Evolutionary conservation across 192 early-diverging fungal genomes (phyloP).

Genomic region (Coemansia sp.): DNA sequence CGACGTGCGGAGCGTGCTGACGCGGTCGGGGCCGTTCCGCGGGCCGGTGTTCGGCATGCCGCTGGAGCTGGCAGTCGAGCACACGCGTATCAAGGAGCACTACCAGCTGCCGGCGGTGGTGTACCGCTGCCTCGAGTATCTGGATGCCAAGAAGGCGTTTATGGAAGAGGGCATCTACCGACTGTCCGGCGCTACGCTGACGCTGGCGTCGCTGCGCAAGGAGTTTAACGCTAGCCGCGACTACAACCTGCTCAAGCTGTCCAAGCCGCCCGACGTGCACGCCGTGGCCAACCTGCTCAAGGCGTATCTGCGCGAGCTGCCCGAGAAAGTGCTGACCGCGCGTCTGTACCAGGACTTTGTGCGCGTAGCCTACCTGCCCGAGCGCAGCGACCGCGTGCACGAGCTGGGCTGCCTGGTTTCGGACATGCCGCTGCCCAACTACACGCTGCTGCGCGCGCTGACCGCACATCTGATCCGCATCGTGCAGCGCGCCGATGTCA

Average conservation of each 20-base stretch:
- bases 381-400: slow-evolving; percentile 75
- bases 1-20: slow-evolving; percentile 16
- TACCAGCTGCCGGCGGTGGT: slow-evolving; percentile 88
- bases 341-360: slow-evolving; percentile 85
- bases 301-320: slow-evolving; percentile 86
- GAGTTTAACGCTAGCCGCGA: slow-evolving; percentile 70
- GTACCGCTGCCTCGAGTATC: slow-evolving; percentile 93
- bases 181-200: slow-evolving; percentile 73
- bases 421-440: slow-evolving; percentile 82
- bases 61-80: slow-evolving; percentile 74
- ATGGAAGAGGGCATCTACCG: slow-evolving; percentile 96
- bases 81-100: slow-evolving; percentile 70
- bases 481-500: slow-evolving; percentile 77
- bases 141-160: slow-evolving; percentile 86
- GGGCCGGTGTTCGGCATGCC: slow-evolving; percentile 81
- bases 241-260: slow-evolving; percentile 50
- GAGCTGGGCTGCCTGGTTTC: slow-evolving; percentile 81
- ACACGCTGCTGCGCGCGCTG: slow-evolving; percentile 81
- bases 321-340: slow-evolving; percentile 82
- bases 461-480: slow-evolving; percentile 89
- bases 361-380: slow-evolving; percentile 77
- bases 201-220: slow-evolving; percentile 75
- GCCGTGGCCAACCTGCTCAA: slow-evolving; percentile 91
- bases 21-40: slow-evolving; percentile 17
- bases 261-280: slow-evolving; percentile 85